Base-by-base conservation (phyloP, 1,284 basidiomycete genomes). In the Macrocystidia cucumis region DNA sequence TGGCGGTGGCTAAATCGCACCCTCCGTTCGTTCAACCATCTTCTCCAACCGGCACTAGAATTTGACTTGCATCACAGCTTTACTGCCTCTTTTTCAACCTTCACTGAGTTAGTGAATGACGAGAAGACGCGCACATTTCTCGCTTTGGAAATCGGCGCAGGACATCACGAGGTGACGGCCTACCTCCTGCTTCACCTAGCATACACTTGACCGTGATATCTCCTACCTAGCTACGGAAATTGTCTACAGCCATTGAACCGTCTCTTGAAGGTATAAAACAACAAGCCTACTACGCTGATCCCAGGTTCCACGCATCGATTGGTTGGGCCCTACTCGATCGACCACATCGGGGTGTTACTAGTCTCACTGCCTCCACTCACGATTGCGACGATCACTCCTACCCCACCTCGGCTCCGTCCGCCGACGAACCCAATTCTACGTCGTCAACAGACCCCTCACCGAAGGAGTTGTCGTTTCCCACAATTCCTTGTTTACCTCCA, bases 231-330 rank as follows among this genome's bases (percentile, higher is more conserved):
- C n/a, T n/a, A n/a, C n/a, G n/a, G n/a, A n/a, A n/a, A n/a, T n/a
- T n/a, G n/a, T n/a, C n/a, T n/a, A n/a, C n/a, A n/a, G n/a, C n/a
- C n/a, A n/a, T n/a, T n/a, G n/a, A n/a, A n/a, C n/a, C n/a, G n/a
- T 60, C 62, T 2, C 57, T 90, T 25, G 60, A 57, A 9, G 48
- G 55, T 5, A 62, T 87, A 21, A 74, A 76, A 24, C 84, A 90
- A 43, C 74, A 76, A 46, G 68, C 71, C 36, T 91, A 82, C 56
- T 91, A 91, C 52, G 48, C 60, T 14, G 60, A 72, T 26, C 84
- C 89, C 11, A 71, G 75, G 20, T 91, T 89, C 49, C 89, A 91
- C 49, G 71, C 77, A 8, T 90, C 87, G 1, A 72, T 91, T 35
- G 86, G 74, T 6, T 91, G 89, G 87, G 75, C 78, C 7, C 63